A percentile compares a stretch with the other conserved stretches of the same genome.
Evolutionary conservation across 1,284 basidiomycete species (phyloP).

Genomic region (Gomphus bonarii): DNA sequence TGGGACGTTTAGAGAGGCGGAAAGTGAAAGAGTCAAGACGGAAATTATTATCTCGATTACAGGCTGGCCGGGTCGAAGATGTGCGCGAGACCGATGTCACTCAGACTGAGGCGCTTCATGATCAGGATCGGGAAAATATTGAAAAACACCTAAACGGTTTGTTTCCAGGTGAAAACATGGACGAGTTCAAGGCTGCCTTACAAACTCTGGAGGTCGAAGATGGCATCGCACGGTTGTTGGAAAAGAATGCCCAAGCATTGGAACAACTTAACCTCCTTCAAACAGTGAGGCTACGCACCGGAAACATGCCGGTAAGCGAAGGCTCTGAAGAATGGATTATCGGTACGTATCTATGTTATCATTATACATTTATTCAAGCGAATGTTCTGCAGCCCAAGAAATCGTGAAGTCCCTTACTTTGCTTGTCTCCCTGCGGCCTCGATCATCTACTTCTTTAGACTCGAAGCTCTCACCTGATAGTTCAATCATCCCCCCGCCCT

Average conservation of each 20-base stretch:
- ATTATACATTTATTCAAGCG: conserved; percentile 13
- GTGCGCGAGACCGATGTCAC: conserved; percentile 12
- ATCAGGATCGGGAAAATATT: conserved; percentile 11
- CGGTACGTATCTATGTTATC: conserved; percentile 33
- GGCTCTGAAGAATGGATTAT: conserved; percentile 71
- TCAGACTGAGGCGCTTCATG: conserved; percentile 6
- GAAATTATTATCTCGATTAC: conserved; percentile 8
- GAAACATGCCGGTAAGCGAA: conserved; percentile 38
- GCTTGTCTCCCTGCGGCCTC: conserved; percentile 61
- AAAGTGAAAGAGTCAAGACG: conserved; percentile 1
- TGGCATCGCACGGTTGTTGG: conserved; percentile 54
- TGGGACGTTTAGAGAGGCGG: conserved; percentile 22
- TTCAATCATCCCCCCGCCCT: conserved; percentile 48
- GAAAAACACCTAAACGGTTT: conserved; percentile 37
- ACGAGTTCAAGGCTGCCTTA: conserved; percentile 44
- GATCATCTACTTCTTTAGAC: conserved; percentile 27
- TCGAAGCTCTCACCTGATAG: conserved; percentile 19
- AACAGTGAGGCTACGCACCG: conserved; percentile 38
- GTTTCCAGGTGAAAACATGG: conserved; percentile 42
- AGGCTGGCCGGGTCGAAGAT: conserved; percentile 8
- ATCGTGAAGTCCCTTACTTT: conserved; percentile 58
- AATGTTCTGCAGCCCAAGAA: conserved; percentile 43
- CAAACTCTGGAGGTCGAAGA: conserved; percentile 52
- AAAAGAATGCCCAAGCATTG: conserved; percentile 52
- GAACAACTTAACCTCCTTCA: conserved; percentile 55